Base-by-base conservation (phyloP, 1,284 basidiomycete species). In the Earliella scabrosa region DNA sequence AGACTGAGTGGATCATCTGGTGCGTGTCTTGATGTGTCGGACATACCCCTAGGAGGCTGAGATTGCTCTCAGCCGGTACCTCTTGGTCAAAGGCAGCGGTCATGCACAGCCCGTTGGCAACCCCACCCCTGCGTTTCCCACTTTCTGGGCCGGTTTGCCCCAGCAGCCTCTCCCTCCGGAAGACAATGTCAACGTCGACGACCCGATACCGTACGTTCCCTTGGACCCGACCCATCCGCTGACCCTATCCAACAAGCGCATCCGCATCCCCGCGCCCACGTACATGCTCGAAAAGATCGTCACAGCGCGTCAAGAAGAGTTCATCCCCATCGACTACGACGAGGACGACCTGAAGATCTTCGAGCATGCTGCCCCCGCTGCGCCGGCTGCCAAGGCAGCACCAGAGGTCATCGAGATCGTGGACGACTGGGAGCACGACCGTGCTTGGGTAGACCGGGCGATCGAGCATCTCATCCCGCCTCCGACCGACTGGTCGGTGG, bases 1-100 rank as follows among this genome's bases (percentile, higher is more conserved):
- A 86, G 52, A 86, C 83, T 0, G 76, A 82, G 34, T 86, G 85
- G 84, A 83, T 87, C 52, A 75, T 86, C 63, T 86, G 85, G 85
- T 85, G 61, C 39, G 81, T 66, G n/a, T n/a, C n/a, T n/a, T n/a
- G n/a, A n/a, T n/a, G n/a, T n/a, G n/a, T n/a, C n/a, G n/a, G n/a
- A n/a, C n/a, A n/a, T n/a, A n/a, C n/a, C n/a, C n/a, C n/a, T n/a
- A n/a, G n/a, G n/a, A n/a, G n/a, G n/a, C n/a, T n/a, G n/a, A n/a
- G n/a, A n/a, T n/a, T n/a, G n/a, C 24, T 44, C 16, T 16, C 54
- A 86, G 83, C 60, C 85, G 84, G n/a, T 87, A 86, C 66, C 73
- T 87, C 3, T 73, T 87, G 20, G 81, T 87, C n/a, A 77, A 75
- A 29, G 49, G 54, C 11, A 47, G 49, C n/a, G 41, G 53, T 8